Evolutionary conservation across 2,329 filamentous ascomycete species (phyloP), one percentile per base, ranked within the genome.

Genomic region (Talaromyces amestolkiae): DNA sequence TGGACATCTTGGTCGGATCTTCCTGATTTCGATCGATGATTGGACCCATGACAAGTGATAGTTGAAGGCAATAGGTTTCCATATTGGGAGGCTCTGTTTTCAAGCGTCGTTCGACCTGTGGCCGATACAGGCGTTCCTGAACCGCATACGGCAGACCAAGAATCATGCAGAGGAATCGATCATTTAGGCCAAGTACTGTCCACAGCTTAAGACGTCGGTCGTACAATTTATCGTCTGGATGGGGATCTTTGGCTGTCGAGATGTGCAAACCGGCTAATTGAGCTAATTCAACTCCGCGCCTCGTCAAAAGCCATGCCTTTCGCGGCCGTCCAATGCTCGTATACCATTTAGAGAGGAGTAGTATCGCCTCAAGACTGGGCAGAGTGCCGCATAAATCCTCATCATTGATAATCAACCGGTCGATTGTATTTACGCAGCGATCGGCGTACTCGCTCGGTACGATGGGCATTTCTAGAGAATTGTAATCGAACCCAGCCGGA

Each of bases 271-370:
- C 83, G 1, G 85, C 80, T 1, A 87, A 74, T 66, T 86, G 79
- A 7, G 81, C 80, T 65, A 83, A 81, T 69, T 82, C 82, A 45
- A 87, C 75, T 3, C 80, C 85, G 47, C 81, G 79, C 13, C 85
- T 80, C 47, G 79, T 78, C 9, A 79, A 72, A 5, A 85, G 75
- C 86, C 85, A 88, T 0, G 83, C 81, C 67, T 82, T 79, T 41
- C 83, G 81, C 11, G 86, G 84, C 49, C 83, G 81, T 2, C 85
- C 86, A 67, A 85, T 81, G 65, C 86, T 83, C 61, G 85, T 75
- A 67, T 84, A 83, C 67, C 83, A 80, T 69, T 86, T 86, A 13
- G 80, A 77, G 47, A 82, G 77, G 13, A 87, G 71, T 58, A 82
- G 74, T 49, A 84, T 77, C 59, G 81, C 83, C 70, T 87, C 84